Evolutionary conservation across 148 eudicot genomes (phyloP).

Genomic region (Diospyros kaki): DNA sequence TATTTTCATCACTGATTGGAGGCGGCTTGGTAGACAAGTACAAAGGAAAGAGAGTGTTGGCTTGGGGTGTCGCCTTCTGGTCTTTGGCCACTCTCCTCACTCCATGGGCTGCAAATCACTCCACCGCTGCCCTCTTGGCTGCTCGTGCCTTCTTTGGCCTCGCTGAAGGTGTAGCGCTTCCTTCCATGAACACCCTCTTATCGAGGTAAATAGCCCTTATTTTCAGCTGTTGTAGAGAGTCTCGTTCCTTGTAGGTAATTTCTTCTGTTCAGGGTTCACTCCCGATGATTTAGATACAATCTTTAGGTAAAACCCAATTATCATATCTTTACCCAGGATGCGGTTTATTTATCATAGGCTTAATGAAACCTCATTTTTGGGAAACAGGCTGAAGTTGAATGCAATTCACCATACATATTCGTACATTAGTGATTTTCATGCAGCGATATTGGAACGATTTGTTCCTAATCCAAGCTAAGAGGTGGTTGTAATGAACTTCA

Average conservation of each 20-base stretch:
- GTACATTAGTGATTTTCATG: too few relatives aligned
- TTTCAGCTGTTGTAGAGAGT: background rate
- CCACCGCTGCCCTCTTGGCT: conserved; percentile 59
- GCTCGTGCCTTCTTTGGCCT: conserved; percentile 81
- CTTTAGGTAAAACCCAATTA: too few relatives aligned
- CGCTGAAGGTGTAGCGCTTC: conserved; percentile 97
- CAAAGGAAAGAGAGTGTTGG: conserved; percentile 80
- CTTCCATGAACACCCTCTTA: conserved; percentile 77
- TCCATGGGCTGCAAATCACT: conserved; percentile 89
- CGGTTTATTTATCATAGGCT: too few relatives aligned
- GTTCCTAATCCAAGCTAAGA: too few relatives aligned
- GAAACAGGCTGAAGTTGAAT: too few relatives aligned
- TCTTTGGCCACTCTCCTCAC: conserved; percentile 87
- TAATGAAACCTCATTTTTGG: too few relatives aligned
- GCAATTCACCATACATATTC: too few relatives aligned
- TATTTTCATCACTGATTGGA: conserved; percentile 79
- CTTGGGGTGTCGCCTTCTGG: conserved; percentile 92
- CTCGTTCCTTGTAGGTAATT: too few relatives aligned
- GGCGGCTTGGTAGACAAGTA: conserved; percentile 94
- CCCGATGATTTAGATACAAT: too few relatives aligned
- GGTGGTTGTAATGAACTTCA: background rate
- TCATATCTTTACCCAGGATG: too few relatives aligned
- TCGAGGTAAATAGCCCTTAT: conserved; percentile 50
- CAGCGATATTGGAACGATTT: too few relatives aligned
- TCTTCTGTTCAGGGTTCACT: too few relatives aligned